A percentile compares a stretch with the other conserved stretches of the same genome.
These are phyloP conservation scores for Schizonepeta tenuifolia DNA, from an alignment of 257 asterid genomes.

Conservation along the genomic window DNA sequence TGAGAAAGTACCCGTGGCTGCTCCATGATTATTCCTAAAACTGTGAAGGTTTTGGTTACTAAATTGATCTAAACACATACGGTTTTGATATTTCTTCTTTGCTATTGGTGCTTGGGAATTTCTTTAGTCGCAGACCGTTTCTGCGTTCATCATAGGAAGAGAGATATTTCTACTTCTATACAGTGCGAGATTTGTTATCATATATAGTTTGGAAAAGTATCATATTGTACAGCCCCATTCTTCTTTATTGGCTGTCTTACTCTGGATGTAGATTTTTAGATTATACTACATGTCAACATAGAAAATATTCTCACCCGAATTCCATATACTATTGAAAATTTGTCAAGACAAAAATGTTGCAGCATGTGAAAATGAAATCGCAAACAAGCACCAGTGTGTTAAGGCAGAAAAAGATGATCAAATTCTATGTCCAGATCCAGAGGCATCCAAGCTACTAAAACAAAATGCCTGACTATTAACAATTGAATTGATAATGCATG, in stretches of 20 bases:
- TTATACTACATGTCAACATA: too few relatives aligned
- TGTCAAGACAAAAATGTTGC: too few relatives aligned
- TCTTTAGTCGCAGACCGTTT: not conserved
- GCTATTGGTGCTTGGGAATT: not conserved
- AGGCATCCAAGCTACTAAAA: not conserved
- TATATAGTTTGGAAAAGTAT: not conserved
- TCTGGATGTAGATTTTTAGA: not conserved
- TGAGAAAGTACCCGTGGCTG: conserved; percentile 72
- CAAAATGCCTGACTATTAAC: conserved; percentile 14
- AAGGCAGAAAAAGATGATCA: not conserved
- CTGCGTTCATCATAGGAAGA: not conserved
- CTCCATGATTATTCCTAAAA: conserved; percentile 34
- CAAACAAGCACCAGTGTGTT: not conserved
- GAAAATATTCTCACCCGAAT: too few relatives aligned
- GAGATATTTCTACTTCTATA: not conserved
- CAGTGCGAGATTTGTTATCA: not conserved
- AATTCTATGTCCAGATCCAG: not conserved
- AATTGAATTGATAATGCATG: conserved; percentile 25
- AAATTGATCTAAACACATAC: not conserved
- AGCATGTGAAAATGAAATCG: not conserved
- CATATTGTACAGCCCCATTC: conserved; percentile 25
- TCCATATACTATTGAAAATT: too few relatives aligned
- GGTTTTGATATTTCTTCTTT: not conserved
- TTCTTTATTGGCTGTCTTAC: conserved; percentile 17
- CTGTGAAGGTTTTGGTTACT: conserved; percentile 4